Percentiles rank a stretch among this genome's conserved stretches.
Evolutionary conservation across 768 basidiomycete species (phyloP).

Genomic region (Strobilomyces dryophilus): DNA sequence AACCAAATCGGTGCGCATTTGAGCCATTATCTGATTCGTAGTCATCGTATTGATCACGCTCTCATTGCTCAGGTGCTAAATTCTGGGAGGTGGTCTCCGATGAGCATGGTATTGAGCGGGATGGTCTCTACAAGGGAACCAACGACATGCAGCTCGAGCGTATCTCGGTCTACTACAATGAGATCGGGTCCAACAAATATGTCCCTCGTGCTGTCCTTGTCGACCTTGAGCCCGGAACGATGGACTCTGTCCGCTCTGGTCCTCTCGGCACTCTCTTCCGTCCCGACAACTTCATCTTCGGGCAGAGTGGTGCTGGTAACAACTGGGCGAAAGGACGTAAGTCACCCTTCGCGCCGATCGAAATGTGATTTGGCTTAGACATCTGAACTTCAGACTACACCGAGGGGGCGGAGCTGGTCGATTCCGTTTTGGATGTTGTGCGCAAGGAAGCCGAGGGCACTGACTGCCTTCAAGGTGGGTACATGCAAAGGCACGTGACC

Average conservation of each 20-base stretch:
- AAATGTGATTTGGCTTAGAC: not conserved
- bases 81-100: constrained; percentile 99
- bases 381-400: constrained; percentile 55
- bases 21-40: constrained; percentile 13
- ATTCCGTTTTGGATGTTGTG: constrained; percentile 96
- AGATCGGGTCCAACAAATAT: constrained; percentile 92
- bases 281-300: constrained; percentile 98
- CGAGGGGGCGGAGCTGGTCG: constrained; percentile 97
- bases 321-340: constrained; percentile 99
- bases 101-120: constrained; percentile 93
- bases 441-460: constrained; percentile 98
- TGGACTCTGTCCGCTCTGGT: constrained; percentile 89
- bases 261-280: constrained; percentile 91
- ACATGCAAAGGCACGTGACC: not conserved
- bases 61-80: constrained; percentile 64
- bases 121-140: constrained; percentile 91
- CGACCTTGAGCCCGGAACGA: constrained; percentile 96
- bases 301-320: constrained; percentile 97
- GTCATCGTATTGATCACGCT: constrained; percentile 17
- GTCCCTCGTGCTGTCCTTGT: constrained; percentile 97
- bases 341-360: constrained; percentile 30
- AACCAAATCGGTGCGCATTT: constrained; percentile 93
- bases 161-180: constrained; percentile 98
- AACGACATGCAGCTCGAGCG: constrained; percentile 96
- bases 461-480: constrained; percentile 89